Base-by-base conservation (phyloP, 129 eudicot genomes). In the Chrysanthemum makinoi region DNA sequence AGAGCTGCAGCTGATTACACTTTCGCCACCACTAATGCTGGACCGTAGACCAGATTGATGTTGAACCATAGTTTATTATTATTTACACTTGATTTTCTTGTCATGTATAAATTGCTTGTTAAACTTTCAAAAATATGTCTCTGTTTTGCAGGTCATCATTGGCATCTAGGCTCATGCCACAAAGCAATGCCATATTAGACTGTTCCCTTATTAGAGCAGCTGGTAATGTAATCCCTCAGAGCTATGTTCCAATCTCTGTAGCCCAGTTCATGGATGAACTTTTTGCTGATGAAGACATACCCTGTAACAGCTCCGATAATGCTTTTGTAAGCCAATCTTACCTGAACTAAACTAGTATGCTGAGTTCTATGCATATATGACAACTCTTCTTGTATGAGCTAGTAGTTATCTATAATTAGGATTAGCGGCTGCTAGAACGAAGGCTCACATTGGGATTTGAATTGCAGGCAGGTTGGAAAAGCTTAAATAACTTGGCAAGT, bases 201-300 rank as follows among this genome's bases (percentile, higher is more conserved):
- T 94, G 96, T 76, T 77, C 98, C 14, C 81, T 86, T 0, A 83
- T 94, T 76, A 82, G 89, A 35, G 84, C 86, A 59, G 98, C 93
- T 69, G 98, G 98, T 68, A 97, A 94, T 87, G 87, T 89, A 60
- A 86, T 87, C 81, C 97, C 97, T 58, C 96, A 94, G 74, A 94
- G 96, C 82, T 94, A 89, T 73, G 87, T 86, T 75, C 98, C 97
- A 65, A 75, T 94, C 50, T 87, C 98, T 76, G 95, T 94, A 54
- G 89, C 90, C 84, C 98, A 87, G 89, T 94, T 94, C 78, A 85
- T 94, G 97, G 98, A 94, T 80, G 96, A 89, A 65, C 97, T 94
- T 80, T 87, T 96, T 78, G 90, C 90, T 24, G 96, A 89, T 62
- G 95, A 85, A 79, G 95, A 94, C 30, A 75, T 68, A 59, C 56